Conservation (phyloP, 106 monocot species). For the Phalaenopsis equestris region DNA sequence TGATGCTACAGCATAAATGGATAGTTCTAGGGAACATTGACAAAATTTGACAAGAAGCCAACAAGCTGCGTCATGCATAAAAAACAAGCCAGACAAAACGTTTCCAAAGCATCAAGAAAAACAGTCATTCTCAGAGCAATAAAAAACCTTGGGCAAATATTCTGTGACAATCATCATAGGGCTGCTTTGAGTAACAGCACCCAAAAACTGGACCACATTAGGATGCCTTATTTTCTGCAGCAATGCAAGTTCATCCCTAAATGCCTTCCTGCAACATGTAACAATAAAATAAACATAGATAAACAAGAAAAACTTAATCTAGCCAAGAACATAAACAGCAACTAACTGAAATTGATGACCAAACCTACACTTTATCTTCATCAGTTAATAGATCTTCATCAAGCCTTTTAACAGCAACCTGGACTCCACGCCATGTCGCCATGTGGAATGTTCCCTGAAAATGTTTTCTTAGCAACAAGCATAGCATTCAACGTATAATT, state of each 20-base stretch:
- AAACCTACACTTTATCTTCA: conserved; percentile 93
- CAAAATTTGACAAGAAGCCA: not conserved
- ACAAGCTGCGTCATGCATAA: not conserved
- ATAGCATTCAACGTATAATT: not conserved
- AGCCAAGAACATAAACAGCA: conserved; percentile 8
- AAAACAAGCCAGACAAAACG: not conserved
- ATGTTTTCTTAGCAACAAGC: not conserved
- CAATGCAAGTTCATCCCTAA: conserved; percentile 93
- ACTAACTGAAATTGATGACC: conserved; percentile 14
- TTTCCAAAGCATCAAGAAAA: not conserved
- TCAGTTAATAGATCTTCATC: conserved; percentile 60
- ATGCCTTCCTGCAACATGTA: conserved; percentile 55
- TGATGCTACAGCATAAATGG: not conserved
- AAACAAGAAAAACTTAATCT: not conserved
- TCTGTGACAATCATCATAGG: conserved; percentile 99
- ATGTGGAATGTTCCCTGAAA: conserved; percentile 80
- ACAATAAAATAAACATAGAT: conserved; percentile 2
- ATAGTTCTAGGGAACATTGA: not conserved
- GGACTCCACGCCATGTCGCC: conserved; percentile 89
- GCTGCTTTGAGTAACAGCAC: conserved; percentile 94
- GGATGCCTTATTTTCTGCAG: conserved; percentile 89
- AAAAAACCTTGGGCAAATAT: conserved; percentile 75
- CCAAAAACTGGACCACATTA: conserved; percentile 98
- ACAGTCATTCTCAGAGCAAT: not conserved
- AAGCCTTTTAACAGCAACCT: conserved; percentile 84